Conservation (phyloP, 208 protist genomes). For the Trichomonas tenax region DNA sequence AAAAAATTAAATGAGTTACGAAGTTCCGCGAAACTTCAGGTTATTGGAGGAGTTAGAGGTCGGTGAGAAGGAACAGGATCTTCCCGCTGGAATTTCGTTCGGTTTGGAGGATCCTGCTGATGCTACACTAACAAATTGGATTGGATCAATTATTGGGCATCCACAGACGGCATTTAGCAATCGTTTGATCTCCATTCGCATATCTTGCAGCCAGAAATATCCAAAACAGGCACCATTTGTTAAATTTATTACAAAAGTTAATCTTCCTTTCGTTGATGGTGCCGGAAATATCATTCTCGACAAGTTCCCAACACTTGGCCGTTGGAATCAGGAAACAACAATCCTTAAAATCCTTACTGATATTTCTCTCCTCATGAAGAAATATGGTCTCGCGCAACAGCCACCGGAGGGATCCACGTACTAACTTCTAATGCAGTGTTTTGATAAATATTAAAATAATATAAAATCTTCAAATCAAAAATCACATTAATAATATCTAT, state of each 20-base stretch:
- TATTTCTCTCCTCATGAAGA: neutral
- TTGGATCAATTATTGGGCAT: neutral
- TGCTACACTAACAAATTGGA: neutral
- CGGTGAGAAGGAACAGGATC: neutral
- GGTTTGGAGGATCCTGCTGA: neutral
- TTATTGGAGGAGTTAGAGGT: constrained; percentile 12
- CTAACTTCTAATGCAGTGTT: neutral
- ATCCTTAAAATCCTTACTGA: neutral
- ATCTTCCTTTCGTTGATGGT: constrained; percentile 3
- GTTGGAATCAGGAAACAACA: neutral
- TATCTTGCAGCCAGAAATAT: neutral
- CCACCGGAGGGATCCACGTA: neutral
- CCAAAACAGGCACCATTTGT: neutral
- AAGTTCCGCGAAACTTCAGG: constrained; percentile 11
- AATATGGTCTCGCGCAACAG: neutral
- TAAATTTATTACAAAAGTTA: neutral
- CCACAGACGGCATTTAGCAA: neutral
- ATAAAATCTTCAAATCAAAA: too few relatives aligned
- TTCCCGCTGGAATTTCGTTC: neutral
- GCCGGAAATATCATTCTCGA: neutral
- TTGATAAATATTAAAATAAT: too few relatives aligned
- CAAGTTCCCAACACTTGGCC: neutral
- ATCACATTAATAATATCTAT: too few relatives aligned
- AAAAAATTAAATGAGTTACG: neutral
- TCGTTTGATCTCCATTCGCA: neutral